Evolutionary conservation across 2,329 filamentous ascomycete species (phyloP).

Genomic region (Sordariomycetes sp.): DNA sequence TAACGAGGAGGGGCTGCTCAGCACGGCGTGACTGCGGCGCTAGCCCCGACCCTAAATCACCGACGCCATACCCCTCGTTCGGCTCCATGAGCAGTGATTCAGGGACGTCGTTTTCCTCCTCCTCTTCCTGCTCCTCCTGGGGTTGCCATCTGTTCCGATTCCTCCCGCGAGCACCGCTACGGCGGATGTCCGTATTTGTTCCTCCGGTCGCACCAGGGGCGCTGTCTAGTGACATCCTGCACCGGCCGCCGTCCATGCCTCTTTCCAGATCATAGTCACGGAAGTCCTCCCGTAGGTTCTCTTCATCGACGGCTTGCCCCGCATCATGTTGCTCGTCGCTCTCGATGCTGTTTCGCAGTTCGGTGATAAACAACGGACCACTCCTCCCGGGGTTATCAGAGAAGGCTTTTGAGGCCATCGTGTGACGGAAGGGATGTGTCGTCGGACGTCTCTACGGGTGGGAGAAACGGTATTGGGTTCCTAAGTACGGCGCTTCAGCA

Average conservation of each 20-base stretch:
- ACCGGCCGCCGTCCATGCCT: slow-evolving; percentile 29
- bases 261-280: slow-evolving; percentile 33
- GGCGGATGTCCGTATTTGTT: not conserved
- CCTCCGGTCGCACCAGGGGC: slow-evolving; percentile 10
- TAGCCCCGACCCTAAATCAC: not conserved
- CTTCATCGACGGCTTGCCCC: slow-evolving; percentile 33
- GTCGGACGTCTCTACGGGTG: not conserved
- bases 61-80: not conserved
- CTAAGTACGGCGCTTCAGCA: not conserved
- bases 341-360: slow-evolving; percentile 26
- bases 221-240: slow-evolving; percentile 28
- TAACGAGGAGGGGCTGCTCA: not conserved
- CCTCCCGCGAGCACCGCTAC: not conserved
- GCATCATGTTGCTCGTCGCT: slow-evolving; percentile 26
- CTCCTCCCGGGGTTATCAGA: slow-evolving; percentile 9
- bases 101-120: slow-evolving; percentile 47
- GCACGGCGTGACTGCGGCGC: not conserved
- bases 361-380: slow-evolving; percentile 34
- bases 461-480: not conserved
- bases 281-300: slow-evolving; percentile 38
- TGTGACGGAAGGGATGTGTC: not conserved
- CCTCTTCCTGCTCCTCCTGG: slow-evolving; percentile 9
- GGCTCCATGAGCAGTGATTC: slow-evolving; percentile 49
- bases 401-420: not conserved
- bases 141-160: not conserved